phyloP scores from a whole-genome alignment of 1,284 basidiomycete species.

The Cutaneotrichosporon spelunceum region DNA sequence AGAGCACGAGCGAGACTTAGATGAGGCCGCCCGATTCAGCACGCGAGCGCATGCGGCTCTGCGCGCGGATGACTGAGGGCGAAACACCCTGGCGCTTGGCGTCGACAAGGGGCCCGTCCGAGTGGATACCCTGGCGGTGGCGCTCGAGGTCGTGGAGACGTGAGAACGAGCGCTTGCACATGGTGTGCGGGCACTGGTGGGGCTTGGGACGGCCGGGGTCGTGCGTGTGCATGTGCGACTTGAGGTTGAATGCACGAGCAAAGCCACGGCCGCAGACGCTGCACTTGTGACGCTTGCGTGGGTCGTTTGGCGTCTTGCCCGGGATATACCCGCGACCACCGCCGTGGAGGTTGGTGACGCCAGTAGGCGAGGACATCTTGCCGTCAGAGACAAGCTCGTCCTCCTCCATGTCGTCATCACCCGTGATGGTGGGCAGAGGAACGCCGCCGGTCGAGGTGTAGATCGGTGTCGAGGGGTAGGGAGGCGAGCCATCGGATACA shows the following conservation, averaged over 20 bases:
- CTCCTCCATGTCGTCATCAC: constrained; percentile 12
- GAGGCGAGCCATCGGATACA: constrained; percentile 27
- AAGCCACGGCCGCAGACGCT: constrained; percentile 51
- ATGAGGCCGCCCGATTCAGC: constrained; percentile 44
- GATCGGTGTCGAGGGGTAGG: constrained; percentile 34
- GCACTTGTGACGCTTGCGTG: constrained; percentile 53
- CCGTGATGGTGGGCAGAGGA: constrained; percentile 10
- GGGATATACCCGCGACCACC: constrained; percentile 52
- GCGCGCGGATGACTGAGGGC: constrained; percentile 47
- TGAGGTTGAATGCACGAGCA: constrained; percentile 53
- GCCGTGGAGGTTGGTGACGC: constrained; percentile 45
- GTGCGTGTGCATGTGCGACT: constrained; percentile 52
- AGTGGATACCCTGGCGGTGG: constrained; percentile 53
- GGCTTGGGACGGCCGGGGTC: constrained; percentile 52
- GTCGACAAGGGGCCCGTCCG: constrained; percentile 50
- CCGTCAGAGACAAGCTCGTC: constrained; percentile 19
- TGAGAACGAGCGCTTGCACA: constrained; percentile 51
- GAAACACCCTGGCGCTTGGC: constrained; percentile 49
- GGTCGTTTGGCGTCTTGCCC: constrained; percentile 52
- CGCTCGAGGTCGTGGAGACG: constrained; percentile 53
- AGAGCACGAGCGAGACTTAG: constrained; percentile 22
- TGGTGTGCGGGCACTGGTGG: constrained; percentile 48
- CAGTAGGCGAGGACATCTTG: constrained; percentile 16
- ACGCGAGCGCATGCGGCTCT: constrained; percentile 43
- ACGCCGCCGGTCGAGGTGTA: constrained; percentile 21